Conservation (phyloP, 139 green algal genomes). For the Klebsormidium nitens region DNA sequence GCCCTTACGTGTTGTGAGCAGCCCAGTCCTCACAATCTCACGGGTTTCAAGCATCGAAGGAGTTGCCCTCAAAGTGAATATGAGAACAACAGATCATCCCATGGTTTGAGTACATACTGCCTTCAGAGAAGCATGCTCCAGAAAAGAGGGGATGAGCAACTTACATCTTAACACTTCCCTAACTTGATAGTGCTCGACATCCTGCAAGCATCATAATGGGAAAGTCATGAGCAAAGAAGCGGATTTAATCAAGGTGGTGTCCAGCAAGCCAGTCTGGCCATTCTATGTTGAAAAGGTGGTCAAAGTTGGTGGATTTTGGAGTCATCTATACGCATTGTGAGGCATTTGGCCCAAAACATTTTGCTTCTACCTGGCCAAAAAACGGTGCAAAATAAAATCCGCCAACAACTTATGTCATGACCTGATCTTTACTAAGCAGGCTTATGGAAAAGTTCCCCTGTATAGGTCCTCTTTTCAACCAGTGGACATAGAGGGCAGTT, state of each 20-base stretch:
- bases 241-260: no score
- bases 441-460: no score
- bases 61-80: no score
- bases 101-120: background rate
- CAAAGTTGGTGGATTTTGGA: background rate
- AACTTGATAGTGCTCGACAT: constrained; percentile 67
- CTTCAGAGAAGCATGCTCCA: background rate
- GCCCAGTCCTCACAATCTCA: background rate
- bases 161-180: constrained; percentile 73
- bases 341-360: background rate
- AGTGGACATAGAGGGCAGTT: no score
- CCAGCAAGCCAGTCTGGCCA: background rate
- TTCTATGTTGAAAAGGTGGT: background rate
- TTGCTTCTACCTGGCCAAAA: background rate
- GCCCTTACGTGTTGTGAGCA: constrained; percentile 5
- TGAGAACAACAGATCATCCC: background rate
- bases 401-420: background rate
- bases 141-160: background rate
- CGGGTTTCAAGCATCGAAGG: no score
- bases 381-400: background rate
- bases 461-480: no score
- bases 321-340: background rate
- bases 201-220: constrained; percentile 42
- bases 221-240: no score
- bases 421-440: no score